Evolutionary conservation across 2,329 filamentous ascomycete species (phyloP), one percentile per base, ranked within the genome.

Genomic region (Colletotrichum kahawae): DNA sequence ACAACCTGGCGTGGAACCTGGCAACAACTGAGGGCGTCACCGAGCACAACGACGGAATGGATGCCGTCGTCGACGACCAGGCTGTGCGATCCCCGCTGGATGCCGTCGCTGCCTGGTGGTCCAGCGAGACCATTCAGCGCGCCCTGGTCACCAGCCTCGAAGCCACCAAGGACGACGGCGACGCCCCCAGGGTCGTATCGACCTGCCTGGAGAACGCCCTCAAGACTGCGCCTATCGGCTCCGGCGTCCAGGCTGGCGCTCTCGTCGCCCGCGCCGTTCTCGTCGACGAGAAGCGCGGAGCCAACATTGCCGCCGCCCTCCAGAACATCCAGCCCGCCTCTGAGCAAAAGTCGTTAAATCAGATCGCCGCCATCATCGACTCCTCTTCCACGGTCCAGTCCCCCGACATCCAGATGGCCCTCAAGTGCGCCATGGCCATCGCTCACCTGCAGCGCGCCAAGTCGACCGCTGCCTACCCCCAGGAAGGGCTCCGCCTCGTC

Each of bases 81-180:
- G 93, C 95, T 4, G 94, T 98, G 75, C 92, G 94, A 67, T 97
- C 95, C 21, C 95, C 96, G 1, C 90, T 98, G 78, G 96, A 98
- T 83, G 95, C 95, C 14, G 91, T 98, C 67, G 95, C 96, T 8
- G 95, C 96, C 3, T 98, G 96, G 96, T 97, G 93, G 87, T 97
- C 96, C 1, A 95, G 71, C 77, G 88, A 93, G 70, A 88, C 91
- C 14, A 85, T 98, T 48, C 94, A 95, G 79, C 89, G 90, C 72
- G 92, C 92, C 4, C 88, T 98, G 33, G 87, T 92, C 14, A 87
- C 88, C 18, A 92, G 90, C 43, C 87, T 97, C 38, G 89, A 90
- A 56, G 84, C 86, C 16, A 83, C 88, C 36, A 89, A 90, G 74
- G 87, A 88, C 13, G 85, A 86, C 21, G 82, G 83, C 4, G 82